phyloP scores from a whole-genome alignment of 306 rosid species.

The Malus orientalis region DNA sequence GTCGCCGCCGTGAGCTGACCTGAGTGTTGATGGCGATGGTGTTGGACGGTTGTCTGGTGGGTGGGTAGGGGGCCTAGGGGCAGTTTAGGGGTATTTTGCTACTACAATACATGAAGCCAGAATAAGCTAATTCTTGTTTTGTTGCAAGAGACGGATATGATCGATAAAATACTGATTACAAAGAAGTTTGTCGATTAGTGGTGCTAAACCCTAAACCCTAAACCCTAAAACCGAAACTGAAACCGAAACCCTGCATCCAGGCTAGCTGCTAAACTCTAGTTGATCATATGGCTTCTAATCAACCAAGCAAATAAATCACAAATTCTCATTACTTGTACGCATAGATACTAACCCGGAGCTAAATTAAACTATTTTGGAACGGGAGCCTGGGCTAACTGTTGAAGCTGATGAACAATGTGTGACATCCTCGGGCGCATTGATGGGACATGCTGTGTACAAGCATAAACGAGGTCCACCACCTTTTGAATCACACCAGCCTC shows the following conservation, averaged over 20 bases:
- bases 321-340: neutral
- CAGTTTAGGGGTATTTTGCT: too few relatives aligned
- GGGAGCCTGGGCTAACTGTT: constrained; percentile 59
- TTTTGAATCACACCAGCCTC: constrained; percentile 75
- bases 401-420: constrained; percentile 94
- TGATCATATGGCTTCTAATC: neutral
- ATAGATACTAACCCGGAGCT: neutral
- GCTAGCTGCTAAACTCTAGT: too few relatives aligned
- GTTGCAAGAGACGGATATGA: neutral
- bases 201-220: neutral
- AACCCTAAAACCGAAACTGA: too few relatives aligned
- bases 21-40: too few relatives aligned
- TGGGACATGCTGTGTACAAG: constrained; percentile 96
- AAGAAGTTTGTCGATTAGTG: neutral
- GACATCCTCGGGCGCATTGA: constrained; percentile 99
- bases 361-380: constrained; percentile 25
- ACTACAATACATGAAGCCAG: neutral
- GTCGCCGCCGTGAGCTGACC: too few relatives aligned
- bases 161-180: neutral
- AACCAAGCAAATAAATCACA: neutral
- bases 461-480: constrained; percentile 94
- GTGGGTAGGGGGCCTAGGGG: too few relatives aligned
- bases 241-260: neutral
- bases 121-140: neutral
- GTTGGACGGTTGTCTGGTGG: too few relatives aligned